Evolutionary conservation across 1,284 basidiomycete genomes (phyloP).

Genomic region (Rhodotorula sp.): DNA sequence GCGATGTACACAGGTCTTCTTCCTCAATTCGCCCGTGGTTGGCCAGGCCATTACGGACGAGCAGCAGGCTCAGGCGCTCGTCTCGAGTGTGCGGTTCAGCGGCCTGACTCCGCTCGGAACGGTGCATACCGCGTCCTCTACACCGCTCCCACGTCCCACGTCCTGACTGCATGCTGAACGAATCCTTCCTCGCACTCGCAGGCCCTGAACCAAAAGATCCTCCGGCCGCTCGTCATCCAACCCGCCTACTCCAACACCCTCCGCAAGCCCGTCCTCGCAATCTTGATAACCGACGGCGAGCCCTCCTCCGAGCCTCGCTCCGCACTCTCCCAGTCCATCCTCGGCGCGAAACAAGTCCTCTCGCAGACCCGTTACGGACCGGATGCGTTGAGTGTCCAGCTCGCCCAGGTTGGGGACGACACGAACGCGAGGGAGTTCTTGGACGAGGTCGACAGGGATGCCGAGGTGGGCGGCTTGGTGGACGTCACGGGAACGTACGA

Average conservation of each 20-base stretch:
- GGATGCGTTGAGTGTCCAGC: conserved; percentile 50
- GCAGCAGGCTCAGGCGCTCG: conserved; percentile 48
- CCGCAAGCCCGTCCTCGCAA: conserved; percentile 53
- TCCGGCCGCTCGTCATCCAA: conserved; percentile 52
- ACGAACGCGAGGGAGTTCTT: conserved; percentile 46
- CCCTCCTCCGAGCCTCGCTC: conserved; percentile 7
- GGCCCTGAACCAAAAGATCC: conserved; percentile 50
- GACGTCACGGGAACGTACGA: conserved; percentile 1
- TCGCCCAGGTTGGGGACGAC: conserved; percentile 39
- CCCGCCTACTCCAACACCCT: conserved; percentile 48
- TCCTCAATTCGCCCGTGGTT: conserved; percentile 53
- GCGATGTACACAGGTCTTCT: conserved; percentile 26
- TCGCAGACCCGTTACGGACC: conserved; percentile 50
- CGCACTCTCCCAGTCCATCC: conserved; percentile 50
- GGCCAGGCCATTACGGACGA: conserved; percentile 53
- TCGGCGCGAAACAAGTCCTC: conserved; percentile 48
- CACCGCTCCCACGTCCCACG: background rate
- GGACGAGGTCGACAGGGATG: conserved; percentile 41
- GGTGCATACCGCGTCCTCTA: background rate
- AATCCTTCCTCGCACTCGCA: background rate
- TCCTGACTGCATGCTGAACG: too few relatives aligned
- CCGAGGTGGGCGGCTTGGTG: conserved; percentile 8
- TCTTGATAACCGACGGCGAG: conserved; percentile 41
- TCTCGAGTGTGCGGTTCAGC: conserved; percentile 51
- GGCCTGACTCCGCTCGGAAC: conserved; percentile 49